Conservation (phyloP, 306 rosid species). For the Sicyos edulis region DNA sequence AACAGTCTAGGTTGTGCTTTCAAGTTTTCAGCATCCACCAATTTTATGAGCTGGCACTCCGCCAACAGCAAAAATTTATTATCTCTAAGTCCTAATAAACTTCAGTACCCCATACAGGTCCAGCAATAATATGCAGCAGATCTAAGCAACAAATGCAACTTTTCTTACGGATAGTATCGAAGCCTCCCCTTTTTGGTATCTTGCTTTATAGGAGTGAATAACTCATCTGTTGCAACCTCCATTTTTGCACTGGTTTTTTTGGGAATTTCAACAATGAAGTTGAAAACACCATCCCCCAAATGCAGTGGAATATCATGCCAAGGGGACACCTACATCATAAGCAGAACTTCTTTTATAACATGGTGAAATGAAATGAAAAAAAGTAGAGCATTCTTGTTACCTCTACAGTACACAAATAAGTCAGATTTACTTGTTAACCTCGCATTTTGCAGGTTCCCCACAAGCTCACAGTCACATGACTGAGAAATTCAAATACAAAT, state of each 20-base stretch:
- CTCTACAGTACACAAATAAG: neutral
- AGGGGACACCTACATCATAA: slow-evolving; percentile 67
- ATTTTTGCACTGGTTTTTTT: slow-evolving; percentile 95
- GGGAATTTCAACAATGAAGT: slow-evolving; percentile 78
- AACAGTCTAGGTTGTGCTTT: neutral
- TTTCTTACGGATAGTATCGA: slow-evolving; percentile 87
- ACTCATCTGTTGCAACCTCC: slow-evolving; percentile 97
- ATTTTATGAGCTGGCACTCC: neutral
- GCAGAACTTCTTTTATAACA: neutral
- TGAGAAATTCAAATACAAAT: neutral
- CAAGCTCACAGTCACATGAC: neutral
- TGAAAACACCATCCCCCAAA: slow-evolving; percentile 59
- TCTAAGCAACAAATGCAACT: slow-evolving; percentile 19
- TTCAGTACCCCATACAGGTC: slow-evolving; percentile 3
- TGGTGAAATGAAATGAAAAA: neutral
- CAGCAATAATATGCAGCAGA: slow-evolving; percentile 16
- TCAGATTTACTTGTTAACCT: neutral
- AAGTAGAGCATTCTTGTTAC: neutral
- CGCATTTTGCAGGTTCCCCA: neutral
- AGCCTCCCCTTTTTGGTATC: slow-evolving; percentile 90
- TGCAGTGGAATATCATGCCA: slow-evolving; percentile 97
- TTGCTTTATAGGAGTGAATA: slow-evolving; percentile 85
- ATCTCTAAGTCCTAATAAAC: neutral
- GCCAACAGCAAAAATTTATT: neutral
- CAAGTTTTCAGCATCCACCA: neutral